Conservation (phyloP, 768 basidiomycete genomes). For the Rhodotorula paludigena region DNA sequence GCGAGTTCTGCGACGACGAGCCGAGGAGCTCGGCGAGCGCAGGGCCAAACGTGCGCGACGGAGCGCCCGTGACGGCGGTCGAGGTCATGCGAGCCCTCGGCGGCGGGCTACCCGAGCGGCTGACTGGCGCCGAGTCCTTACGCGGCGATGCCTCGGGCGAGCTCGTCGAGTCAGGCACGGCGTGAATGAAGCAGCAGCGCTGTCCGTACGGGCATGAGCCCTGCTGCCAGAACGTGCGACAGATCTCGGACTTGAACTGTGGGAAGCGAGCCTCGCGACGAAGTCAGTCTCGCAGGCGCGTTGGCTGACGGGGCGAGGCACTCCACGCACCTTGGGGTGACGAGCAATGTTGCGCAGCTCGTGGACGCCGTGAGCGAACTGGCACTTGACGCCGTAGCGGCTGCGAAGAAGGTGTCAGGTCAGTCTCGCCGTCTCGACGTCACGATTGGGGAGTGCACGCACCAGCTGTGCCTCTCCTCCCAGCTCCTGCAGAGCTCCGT, state of each 20-base stretch:
- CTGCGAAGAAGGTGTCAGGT: constrained; percentile 51
- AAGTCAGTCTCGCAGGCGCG: constrained; percentile 34
- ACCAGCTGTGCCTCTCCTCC: constrained; percentile 52
- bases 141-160: constrained; percentile 4
- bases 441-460: neutral
- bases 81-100: constrained; percentile 28
- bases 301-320: constrained; percentile 16
- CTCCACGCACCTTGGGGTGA: constrained; percentile 70
- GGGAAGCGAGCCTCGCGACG: constrained; percentile 1
- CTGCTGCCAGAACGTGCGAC: constrained; percentile 90
- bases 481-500: constrained; percentile 37
- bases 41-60: constrained; percentile 28
- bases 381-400: constrained; percentile 80
- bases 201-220: constrained; percentile 90
- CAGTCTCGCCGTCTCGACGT: neutral
- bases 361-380: constrained; percentile 87
- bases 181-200: constrained; percentile 89
- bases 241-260: constrained; percentile 90
- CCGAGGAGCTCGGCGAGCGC: constrained; percentile 26
- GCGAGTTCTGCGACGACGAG: constrained; percentile 8
- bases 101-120: constrained; percentile 17
- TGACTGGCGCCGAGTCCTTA: neutral
- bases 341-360: constrained; percentile 76
- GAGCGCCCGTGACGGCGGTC: constrained; percentile 16
- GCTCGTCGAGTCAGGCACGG: constrained; percentile 56